Percentiles rank a stretch among this genome's conserved stretches.
phyloP scores from a whole-genome alignment of 352 stramenopile species.

The Thraustochytrium sp. region DNA sequence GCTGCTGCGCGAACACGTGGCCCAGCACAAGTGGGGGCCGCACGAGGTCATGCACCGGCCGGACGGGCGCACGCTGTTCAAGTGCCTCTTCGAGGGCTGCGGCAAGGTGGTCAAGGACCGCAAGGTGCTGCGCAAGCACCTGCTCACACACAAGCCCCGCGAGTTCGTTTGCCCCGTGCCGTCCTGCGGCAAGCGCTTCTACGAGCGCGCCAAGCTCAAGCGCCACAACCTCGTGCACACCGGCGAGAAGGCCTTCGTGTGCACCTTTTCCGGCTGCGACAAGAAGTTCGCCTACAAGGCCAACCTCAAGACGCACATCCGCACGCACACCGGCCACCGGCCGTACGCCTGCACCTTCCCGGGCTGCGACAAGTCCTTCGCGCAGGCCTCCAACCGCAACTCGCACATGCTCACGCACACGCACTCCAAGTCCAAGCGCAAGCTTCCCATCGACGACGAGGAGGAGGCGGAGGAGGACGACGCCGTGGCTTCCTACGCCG shows the following conservation, averaged over 20 bases:
- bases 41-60: slow-evolving; percentile 4
- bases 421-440: slow-evolving; percentile 35
- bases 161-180: slow-evolving; percentile 43
- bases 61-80: neutral
- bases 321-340: slow-evolving; percentile 76
- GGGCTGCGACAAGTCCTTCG: slow-evolving; percentile 78
- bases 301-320: slow-evolving; percentile 80
- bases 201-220: slow-evolving; percentile 49
- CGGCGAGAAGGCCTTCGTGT: slow-evolving; percentile 78
- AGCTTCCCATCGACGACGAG: too few relatives aligned
- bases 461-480: too few relatives aligned
- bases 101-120: slow-evolving; percentile 39
- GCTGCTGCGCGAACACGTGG: slow-evolving; percentile 18
- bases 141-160: slow-evolving; percentile 36
- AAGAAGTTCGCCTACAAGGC: slow-evolving; percentile 81
- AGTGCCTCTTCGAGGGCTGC: slow-evolving; percentile 36
- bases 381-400: slow-evolving; percentile 59
- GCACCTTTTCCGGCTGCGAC: slow-evolving; percentile 69
- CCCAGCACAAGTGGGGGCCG: slow-evolving; percentile 41
- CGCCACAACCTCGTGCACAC: slow-evolving; percentile 78
- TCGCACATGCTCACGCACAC: slow-evolving; percentile 30
- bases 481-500: neutral
- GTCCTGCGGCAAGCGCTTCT: slow-evolving; percentile 48
- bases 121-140: slow-evolving; percentile 44
- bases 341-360: slow-evolving; percentile 80